Evolutionary conservation across 1,284 basidiomycete genomes (phyloP).

Genomic region (Papiliotrema laurentii): DNA sequence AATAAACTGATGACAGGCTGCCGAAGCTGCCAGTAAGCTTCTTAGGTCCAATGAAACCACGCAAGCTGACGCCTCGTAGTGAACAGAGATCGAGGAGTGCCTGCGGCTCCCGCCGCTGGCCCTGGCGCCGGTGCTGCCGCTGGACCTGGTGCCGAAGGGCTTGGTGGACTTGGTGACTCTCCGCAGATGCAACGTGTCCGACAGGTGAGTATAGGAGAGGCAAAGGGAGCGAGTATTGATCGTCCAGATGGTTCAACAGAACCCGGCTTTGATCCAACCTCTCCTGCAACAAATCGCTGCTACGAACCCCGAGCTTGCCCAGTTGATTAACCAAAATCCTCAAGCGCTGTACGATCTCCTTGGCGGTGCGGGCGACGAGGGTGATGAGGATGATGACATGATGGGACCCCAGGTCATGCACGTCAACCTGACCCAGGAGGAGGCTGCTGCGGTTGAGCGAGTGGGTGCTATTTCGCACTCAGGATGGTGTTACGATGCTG

Average conservation of each 20-base stretch:
- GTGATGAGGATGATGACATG: constrained; percentile 50
- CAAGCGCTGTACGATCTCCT: constrained; percentile 64
- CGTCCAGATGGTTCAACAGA: constrained; percentile 59
- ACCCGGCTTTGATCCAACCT: constrained; percentile 72
- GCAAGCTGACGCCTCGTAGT: constrained; percentile 13
- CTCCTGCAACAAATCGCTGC: constrained; percentile 75
- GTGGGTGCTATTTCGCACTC: constrained; percentile 53
- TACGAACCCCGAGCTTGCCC: constrained; percentile 69
- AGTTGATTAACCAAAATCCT: constrained; percentile 64
- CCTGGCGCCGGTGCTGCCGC: constrained; percentile 44
- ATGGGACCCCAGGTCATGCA: constrained; percentile 64
- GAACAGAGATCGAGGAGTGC: constrained; percentile 46
- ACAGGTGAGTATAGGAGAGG: constrained; percentile 27
- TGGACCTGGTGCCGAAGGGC: constrained; percentile 30
- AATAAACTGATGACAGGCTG: constrained; percentile 23
- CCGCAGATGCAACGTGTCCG: constrained; percentile 66
- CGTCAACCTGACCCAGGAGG: constrained; percentile 66
- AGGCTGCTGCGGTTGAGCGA: constrained; percentile 77
- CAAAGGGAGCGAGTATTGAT: too few relatives aligned
- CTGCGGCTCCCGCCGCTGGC: constrained; percentile 41
- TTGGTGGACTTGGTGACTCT: constrained; percentile 54
- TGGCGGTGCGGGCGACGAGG: constrained; percentile 50
- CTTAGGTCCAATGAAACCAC: not conserved
- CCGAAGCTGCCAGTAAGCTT: constrained; percentile 44
- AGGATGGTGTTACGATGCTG: not conserved